phyloP scores from a whole-genome alignment of 331 rosid species.

The Malus hybrid region DNA sequence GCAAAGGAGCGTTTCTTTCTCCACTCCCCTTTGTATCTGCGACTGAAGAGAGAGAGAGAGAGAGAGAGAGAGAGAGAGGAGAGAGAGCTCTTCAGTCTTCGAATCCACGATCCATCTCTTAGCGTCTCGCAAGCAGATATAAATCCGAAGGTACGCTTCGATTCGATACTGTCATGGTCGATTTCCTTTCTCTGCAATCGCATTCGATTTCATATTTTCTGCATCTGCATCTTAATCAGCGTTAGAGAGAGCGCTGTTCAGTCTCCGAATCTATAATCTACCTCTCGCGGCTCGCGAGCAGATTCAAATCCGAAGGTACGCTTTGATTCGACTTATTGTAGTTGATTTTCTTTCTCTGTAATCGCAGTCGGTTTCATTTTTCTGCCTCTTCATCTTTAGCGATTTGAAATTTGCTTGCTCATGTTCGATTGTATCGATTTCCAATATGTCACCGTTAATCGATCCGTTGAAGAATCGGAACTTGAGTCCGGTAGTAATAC shows the following conservation, averaged over 20 bases:
- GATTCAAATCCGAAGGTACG: background rate
- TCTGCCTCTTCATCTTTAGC: background rate
- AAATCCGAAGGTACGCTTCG: background rate
- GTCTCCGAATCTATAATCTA: background rate
- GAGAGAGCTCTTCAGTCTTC: background rate
- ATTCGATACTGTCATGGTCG: background rate
- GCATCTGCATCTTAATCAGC: background rate
- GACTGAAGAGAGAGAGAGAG: background rate
- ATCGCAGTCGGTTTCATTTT: background rate
- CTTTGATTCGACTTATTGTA: background rate
- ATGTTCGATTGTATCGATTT: background rate
- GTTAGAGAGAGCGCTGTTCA: background rate
- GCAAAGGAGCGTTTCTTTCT: slow-evolving; percentile 1
- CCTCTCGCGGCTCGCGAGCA: background rate
- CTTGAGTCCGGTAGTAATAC: background rate
- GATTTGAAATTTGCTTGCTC: background rate
- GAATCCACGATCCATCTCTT: background rate
- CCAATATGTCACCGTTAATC: background rate
- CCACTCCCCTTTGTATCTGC: background rate
- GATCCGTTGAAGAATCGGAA: background rate
- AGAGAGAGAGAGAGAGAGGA: background rate
- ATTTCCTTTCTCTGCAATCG: background rate
- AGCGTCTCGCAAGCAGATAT: background rate
- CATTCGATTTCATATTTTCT: background rate
- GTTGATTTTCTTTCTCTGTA: background rate